A percentile compares a stretch with the other conserved stretches of the same genome.
Conservation (phyloP, 345 rosid genomes). For the Psidium friedrichsthalianum region DNA sequence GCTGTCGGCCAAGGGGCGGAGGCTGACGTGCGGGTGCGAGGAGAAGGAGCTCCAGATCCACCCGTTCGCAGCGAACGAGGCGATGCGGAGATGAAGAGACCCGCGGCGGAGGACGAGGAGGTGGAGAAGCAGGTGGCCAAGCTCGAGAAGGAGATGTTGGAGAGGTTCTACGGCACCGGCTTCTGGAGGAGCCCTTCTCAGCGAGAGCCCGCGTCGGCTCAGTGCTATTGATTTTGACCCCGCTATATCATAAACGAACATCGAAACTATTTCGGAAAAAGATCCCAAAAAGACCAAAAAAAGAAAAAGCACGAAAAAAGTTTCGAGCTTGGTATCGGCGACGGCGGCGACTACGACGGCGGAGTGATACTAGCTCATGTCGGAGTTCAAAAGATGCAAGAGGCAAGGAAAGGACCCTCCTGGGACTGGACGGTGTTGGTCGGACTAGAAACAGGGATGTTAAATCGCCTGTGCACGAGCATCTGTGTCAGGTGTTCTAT, state of each 20-base stretch:
- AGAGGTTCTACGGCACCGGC: slow-evolving; percentile 23
- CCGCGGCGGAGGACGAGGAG: neutral
- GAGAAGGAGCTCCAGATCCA: slow-evolving; percentile 13
- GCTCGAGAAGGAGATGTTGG: slow-evolving; percentile 45
- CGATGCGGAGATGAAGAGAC: neutral
- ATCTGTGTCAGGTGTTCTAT: neutral
- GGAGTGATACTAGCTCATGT: neutral
- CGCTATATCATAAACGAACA: neutral
- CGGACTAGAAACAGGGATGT: neutral
- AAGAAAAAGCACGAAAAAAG: neutral
- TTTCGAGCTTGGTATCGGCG: neutral
- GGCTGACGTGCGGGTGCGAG: slow-evolving; percentile 13
- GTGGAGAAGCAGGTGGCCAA: slow-evolving; percentile 9
- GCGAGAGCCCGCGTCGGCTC: slow-evolving; percentile 4
- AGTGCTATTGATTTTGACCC: neutral
- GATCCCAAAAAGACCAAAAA: neutral
- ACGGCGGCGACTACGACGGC: neutral
- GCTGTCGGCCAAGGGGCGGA: slow-evolving; percentile 1
- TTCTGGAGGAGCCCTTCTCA: slow-evolving; percentile 46
- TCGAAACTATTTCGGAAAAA: neutral
- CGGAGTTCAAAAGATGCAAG: neutral
- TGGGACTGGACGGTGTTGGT: neutral
- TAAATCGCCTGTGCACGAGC: neutral
- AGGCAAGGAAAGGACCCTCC: neutral
- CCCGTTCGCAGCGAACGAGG: neutral